Conservation (phyloP, 148 eudicot genomes). For the Limonium bicolor region DNA sequence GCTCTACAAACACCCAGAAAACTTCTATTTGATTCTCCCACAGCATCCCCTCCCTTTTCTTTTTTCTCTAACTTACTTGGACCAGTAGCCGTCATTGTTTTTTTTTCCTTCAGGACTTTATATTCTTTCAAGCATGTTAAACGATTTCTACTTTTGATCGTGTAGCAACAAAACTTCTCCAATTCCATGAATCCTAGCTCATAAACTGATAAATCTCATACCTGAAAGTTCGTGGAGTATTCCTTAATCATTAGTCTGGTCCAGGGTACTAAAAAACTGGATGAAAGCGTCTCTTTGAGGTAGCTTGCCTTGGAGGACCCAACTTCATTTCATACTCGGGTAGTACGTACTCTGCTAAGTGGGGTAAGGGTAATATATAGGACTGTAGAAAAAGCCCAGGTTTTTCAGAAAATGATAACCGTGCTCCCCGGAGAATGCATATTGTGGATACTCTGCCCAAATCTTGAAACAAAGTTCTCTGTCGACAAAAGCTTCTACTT, state of each 20-base stretch:
- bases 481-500: slow-evolving; percentile 65
- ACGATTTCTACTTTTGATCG: slow-evolving; percentile 11
- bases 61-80: background rate
- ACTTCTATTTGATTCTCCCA: background rate
- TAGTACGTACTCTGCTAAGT: too few relatives aligned
- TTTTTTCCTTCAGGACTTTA: background rate
- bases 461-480: slow-evolving; percentile 45
- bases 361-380: slow-evolving; percentile 14
- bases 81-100: background rate
- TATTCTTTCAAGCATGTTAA: slow-evolving; percentile 1
- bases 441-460: slow-evolving; percentile 30
- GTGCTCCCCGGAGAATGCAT: slow-evolving; percentile 37
- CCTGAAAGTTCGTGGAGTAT: background rate
- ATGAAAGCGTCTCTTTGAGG: too few relatives aligned
- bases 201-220: background rate
- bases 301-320: too few relatives aligned
- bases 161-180: slow-evolving; percentile 8
- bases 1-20: background rate
- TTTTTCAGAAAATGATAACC: slow-evolving; percentile 30
- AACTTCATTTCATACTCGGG: too few relatives aligned
- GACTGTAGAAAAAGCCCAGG: slow-evolving; percentile 9
- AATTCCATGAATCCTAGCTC: slow-evolving; percentile 8
- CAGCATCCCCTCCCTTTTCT: background rate
- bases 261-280: background rate
- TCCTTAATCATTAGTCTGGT: too few relatives aligned